Base-by-base conservation (phyloP, 495 filamentous ascomycete species). In the Neurospora sp. region DNA sequence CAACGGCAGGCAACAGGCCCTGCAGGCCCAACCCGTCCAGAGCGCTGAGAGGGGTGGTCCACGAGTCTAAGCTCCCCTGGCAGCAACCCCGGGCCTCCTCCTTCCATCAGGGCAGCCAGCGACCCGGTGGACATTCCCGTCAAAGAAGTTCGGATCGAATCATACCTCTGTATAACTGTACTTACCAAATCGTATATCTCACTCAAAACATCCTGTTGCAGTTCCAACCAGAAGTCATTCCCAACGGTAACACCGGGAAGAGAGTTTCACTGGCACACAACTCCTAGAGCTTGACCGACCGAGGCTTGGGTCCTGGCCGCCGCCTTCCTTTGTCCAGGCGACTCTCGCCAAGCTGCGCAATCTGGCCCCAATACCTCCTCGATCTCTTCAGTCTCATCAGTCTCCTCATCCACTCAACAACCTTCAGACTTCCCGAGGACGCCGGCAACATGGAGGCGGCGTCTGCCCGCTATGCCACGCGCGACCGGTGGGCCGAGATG, bases 401-500 rank as follows among this genome's bases (percentile, higher is more conserved):
- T 62, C 54, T 62, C 6, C 5, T 62, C 36, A 21, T 1, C 24
- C 17, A 70, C 15, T n/a, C 38, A 73, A 42, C 21, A 15, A 15
- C 31, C 21, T 9, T 42, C 40, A 40, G 48, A 77, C 70, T 31
- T 13, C 28, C 43, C 17, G 39, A 19, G 24, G 24, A 21, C 62
- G 38, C 39, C 42, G 73, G 31, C 39, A 71, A 74, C 45, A 88
- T 98, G 95, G 96, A 98, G 89, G 95, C 96, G 76, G 91, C 93
- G 76, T 96, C 95, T 78, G 94, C 95, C 83, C 90, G 96, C 74
- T 96, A 94, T 87, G 95, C 95, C 79, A 92, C 94, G 76, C 90
- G 96, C 84, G 96, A 98, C 87, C 94, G 95, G 82, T 98, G 95
- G 86, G 91, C 91, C 84, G 90, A 89, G 79, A 91, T 91, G 83